Evolutionary conservation across 2,329 filamentous ascomycete species (phyloP), one percentile per base, ranked within the genome.

Genomic region (Rutstroemia sp.): DNA sequence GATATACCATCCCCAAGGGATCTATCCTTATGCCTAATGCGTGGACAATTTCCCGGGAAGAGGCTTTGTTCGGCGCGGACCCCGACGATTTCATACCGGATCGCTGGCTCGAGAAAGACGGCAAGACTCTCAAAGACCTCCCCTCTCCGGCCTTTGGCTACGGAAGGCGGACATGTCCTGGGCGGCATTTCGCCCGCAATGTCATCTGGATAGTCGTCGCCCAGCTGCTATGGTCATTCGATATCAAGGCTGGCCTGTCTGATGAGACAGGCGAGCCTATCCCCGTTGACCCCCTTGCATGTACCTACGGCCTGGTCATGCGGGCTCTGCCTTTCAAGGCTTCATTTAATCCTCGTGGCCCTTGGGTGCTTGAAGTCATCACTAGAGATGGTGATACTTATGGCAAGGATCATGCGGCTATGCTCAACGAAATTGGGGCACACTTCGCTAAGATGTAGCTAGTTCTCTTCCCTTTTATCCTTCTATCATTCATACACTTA

Each of bases 1-100:
- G 76, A 42, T 78, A 79, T 66, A 74, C 76, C 58, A 82, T 85
- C 50, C 80, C 79, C 10, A 77, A 76, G 21, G 49, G 49, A 19
- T 51, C 47, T 21, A 49, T 49, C 47, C 9, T 38, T 37, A 5
- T 49, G 27, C n/a, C 47, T 8, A 49, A 49, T 38, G 30, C n/a
- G 1, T 49, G 47, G 47, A 14, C 47, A 38, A 49, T 49, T 49
- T 10, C 47, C n/a, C 47, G 47, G 30, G 47, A 49, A 49, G 47
- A 49, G 18, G 47, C 47, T 38, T 10, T 49, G 5, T 49, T 38
- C n/a, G 47, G 27, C 18, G 16, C 47, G 3, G 18, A 49, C 16
- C 30, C 47, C 8, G 27, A 49, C 18, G 30, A 38, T 38, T 49
- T 49, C n/a, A 49, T 37, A 38, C 47, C 30, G 30, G 27, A 38